Evolutionary conservation across 768 basidiomycete genomes (phyloP), one percentile per base, ranked within the genome.

Genomic region (Neoboletus magnificus): DNA sequence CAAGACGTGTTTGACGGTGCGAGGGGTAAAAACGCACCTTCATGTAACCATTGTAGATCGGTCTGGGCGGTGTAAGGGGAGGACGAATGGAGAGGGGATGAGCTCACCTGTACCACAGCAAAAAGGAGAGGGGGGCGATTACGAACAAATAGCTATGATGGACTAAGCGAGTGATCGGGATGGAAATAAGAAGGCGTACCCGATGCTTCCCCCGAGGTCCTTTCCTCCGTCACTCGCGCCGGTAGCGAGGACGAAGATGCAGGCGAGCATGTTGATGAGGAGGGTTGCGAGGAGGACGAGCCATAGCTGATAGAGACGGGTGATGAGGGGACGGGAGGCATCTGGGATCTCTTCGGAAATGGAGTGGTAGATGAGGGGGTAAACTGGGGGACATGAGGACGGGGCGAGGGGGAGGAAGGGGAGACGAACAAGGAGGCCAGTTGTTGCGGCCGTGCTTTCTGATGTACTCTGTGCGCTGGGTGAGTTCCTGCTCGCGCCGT

Each of bases 41-140:
- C 86, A 93, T 92, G 77, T 93, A 96, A 51, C 91, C 95, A 64
- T 97, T 95, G 77, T 98, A 98, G 68, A 95, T 91, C 16, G 96
- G 95, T 66, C 93, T 93, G 66, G 36, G 30, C 33, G 48, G 52
- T 29, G 56, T 53, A 10, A 66, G 50, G 52, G 36, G 49, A 35
- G 52, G 57, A 58, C 16, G 41, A 53, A 49, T 8, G 55, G 41
- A 53, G 48, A 48, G 45, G 44, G 35, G 50, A 40, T 48, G 61
- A 23, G 69, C 88, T 66, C 60, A 89, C 91, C 93, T 84, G 71
- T 96, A 99, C 96, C 96, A 98, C 58, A 94, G 79, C 57, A 98
- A 77, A 77, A 99, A 98, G 15, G 91, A 93, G 35, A 85, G 70
- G 36, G 82, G 72, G 12, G 85, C 73, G 64, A 98, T 97, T 48